Conservation (phyloP, 1,139 yeast species). For the Hyphopichia burtonii region DNA sequence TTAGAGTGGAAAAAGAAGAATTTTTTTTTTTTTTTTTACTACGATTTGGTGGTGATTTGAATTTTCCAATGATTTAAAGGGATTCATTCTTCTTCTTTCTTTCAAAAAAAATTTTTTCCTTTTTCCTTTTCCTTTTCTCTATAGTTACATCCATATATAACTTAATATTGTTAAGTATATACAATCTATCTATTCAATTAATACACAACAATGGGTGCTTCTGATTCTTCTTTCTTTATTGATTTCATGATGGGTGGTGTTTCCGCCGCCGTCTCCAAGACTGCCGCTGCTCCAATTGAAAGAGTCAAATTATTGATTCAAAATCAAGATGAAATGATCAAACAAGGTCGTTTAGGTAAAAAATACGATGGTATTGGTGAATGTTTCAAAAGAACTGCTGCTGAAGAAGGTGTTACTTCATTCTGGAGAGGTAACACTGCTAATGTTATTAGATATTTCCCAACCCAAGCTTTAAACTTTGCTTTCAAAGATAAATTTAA, state of each 20-base stretch:
- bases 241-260: constrained; percentile 57
- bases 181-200: constrained; percentile 12
- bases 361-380: constrained; percentile 51
- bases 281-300: constrained; percentile 57
- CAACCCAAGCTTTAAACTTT: constrained; percentile 54
- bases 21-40: background rate
- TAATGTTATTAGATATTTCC: constrained; percentile 55
- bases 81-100: background rate
- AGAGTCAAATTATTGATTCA: constrained; percentile 55
- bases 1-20: background rate
- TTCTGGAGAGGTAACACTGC: constrained; percentile 63
- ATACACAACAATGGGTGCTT: constrained; percentile 16
- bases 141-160: background rate
- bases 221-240: constrained; percentile 27
- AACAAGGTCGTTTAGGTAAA: constrained; percentile 52
- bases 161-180: constrained; percentile 3
- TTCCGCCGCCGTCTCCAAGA: constrained; percentile 57
- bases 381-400: constrained; percentile 54
- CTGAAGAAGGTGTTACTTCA: constrained; percentile 50
- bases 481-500: constrained; percentile 56
- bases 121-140: constrained; percentile 7
- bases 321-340: constrained; percentile 55
- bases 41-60: background rate
- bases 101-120: constrained; percentile 4
- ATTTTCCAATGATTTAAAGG: constrained; percentile 2